Base-by-base conservation (phyloP, 1,284 basidiomycete genomes). In the Ustilago curta region DNA sequence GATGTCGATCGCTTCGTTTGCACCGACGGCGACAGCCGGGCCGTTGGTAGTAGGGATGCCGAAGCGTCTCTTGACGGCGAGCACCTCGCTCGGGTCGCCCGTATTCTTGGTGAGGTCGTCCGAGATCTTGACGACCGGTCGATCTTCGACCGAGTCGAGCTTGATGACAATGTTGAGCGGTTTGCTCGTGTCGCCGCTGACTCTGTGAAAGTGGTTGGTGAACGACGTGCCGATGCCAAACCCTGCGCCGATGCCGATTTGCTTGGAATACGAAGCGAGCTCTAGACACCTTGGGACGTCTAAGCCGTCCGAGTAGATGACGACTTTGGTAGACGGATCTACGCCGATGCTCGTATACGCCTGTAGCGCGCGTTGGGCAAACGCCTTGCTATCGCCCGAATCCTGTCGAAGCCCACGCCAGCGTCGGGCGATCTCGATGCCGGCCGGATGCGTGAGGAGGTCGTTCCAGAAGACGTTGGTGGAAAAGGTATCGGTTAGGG, bases 41-140 rank as follows among this genome's bases (percentile, higher is more conserved):
- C 9, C 8, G 18, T 19, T n/a, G 14, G 8, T 12, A 11, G 53
- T 61, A 8, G 68, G 71, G 39, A 75, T 61, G 19, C 72, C 72
- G 39, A 75, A 75, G 31, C 72, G 19, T 8, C 67, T 50, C 40
- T 75, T 75, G 35, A 75, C 72, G 2, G 72, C 72, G 0, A 47
- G 19, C 12, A 84, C 71, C 59, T 83, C 74, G 12, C 63, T 66
- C 1, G 70, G 60, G 45, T 83, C 81, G 35, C 83, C 83, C 2
- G 82, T 82, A 48, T 84, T 84, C 68, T 84, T 84, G 12, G 80
- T 83, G 29, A 84, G 62, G 45, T 84, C 83, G 58, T 84, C 83
- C 47, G 69, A 75, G 56, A 84, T 84, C 57, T 84, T 84, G n/a
- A 84, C 82, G 18, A 78, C 74, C 8, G 64, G 77, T 27, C 54